These are phyloP conservation scores for Penicillium sp. DNA, from an alignment of 2,329 filamentous ascomycete genomes.

Conservation along the genomic window DNA sequence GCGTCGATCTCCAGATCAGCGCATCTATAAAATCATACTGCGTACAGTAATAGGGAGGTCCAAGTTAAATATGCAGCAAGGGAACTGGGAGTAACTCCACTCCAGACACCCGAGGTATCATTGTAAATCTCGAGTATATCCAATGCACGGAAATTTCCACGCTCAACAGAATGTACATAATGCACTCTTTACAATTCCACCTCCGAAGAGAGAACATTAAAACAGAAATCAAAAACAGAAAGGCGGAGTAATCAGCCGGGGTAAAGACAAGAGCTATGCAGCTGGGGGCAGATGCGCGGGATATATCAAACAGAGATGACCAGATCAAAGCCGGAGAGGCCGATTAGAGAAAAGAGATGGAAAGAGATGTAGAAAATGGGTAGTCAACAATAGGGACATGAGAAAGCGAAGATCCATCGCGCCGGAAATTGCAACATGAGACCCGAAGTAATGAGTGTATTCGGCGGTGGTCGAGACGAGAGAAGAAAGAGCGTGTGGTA, in stretches of 20 bases:
- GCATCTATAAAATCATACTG: background rate
- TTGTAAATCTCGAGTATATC: slow-evolving; percentile 11
- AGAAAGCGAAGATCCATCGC: slow-evolving; percentile 26
- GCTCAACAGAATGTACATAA: slow-evolving; percentile 20
- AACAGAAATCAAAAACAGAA: slow-evolving; percentile 1
- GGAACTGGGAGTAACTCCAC: slow-evolving; percentile 2
- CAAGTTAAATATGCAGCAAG: background rate
- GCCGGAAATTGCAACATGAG: slow-evolving; percentile 20
- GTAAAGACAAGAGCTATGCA: slow-evolving; percentile 14
- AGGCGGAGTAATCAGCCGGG: background rate
- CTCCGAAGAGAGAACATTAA: background rate
- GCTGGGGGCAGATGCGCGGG: slow-evolving; percentile 20
- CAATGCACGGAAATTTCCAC: slow-evolving; percentile 9
- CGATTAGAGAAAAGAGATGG: slow-evolving; percentile 8
- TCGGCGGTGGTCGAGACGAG: slow-evolving; percentile 16
- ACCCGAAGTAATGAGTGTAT: slow-evolving; percentile 20
- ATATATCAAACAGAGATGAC: slow-evolving; percentile 23
- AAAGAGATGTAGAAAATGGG: slow-evolving; percentile 9
- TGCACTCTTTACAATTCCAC: slow-evolving; percentile 5
- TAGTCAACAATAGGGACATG: slow-evolving; percentile 25
- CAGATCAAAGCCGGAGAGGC: slow-evolving; percentile 8
- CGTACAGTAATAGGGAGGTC: background rate
- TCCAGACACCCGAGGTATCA: slow-evolving; percentile 8
- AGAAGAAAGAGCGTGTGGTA: slow-evolving; percentile 11
- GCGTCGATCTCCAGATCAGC: background rate